Percentiles rank a stretch among this genome's conserved stretches.
phyloP scores from a whole-genome alignment of 208 protist genomes.

The Endotrypanum monterogeii region DNA sequence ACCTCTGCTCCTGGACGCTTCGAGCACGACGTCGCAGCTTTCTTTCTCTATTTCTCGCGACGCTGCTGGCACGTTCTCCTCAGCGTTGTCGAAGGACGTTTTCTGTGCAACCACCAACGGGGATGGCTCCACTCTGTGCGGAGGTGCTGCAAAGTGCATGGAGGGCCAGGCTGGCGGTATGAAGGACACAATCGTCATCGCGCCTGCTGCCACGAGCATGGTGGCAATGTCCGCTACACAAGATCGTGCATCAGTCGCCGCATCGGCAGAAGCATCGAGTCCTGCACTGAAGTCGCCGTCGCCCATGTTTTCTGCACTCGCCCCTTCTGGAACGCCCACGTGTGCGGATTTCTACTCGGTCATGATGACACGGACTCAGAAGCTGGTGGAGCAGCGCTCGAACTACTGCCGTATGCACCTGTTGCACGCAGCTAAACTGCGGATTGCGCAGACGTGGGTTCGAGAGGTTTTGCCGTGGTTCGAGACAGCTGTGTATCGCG shows the following conservation, averaged over 20 bases:
- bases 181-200: slow-evolving; percentile 2
- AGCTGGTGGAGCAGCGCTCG: neutral
- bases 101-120: neutral
- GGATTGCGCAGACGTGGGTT: slow-evolving; percentile 34
- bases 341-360: neutral
- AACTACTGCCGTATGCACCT: neutral
- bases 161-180: neutral
- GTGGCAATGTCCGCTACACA: neutral
- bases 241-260: neutral
- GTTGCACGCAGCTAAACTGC: slow-evolving; percentile 26
- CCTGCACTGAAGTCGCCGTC: neutral
- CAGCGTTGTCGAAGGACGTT: neutral
- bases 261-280: neutral
- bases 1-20: neutral
- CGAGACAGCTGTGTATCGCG: slow-evolving; percentile 10
- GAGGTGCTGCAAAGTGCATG: neutral
- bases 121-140: neutral
- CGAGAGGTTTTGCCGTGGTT: slow-evolving; percentile 41
- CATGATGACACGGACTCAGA: neutral
- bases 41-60: neutral
- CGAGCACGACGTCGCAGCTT: no score
- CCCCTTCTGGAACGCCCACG: neutral
- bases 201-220: neutral
- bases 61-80: neutral
- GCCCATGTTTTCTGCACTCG: no score